A percentile compares a stretch with the other conserved stretches of the same genome.
Evolutionary conservation across 208 protist species (phyloP).

Genomic region (Trypanosoma avium): DNA sequence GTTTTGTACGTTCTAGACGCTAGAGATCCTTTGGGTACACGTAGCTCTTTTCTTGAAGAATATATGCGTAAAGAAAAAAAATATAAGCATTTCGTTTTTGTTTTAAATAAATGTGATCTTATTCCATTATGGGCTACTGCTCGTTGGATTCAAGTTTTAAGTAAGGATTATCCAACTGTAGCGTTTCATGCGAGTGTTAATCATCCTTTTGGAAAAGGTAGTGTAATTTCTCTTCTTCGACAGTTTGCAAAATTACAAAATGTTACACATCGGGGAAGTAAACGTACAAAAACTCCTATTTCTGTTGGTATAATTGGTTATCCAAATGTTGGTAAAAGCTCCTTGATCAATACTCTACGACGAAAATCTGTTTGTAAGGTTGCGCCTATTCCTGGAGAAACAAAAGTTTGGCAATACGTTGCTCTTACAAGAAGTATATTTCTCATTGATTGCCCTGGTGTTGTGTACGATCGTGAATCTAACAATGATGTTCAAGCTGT

Average conservation of each 20-base stretch:
- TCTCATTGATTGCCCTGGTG: slow-evolving; percentile 99
- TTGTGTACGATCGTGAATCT: slow-evolving; percentile 93
- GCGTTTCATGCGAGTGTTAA: slow-evolving; percentile 99
- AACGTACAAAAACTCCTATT: slow-evolving; percentile 87
- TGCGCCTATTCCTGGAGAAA: slow-evolving; percentile 99
- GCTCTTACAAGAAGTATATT: slow-evolving; percentile 98
- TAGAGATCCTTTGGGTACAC: slow-evolving; percentile 98
- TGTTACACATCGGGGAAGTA: slow-evolving; percentile 83
- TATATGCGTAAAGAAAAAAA: slow-evolving; percentile 94
- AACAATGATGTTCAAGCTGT: slow-evolving; percentile 98
- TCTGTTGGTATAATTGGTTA: slow-evolving; percentile 97
- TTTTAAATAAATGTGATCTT: slow-evolving; percentile 99
- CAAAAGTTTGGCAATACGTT: slow-evolving; percentile 99
- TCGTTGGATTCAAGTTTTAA: slow-evolving; percentile 97
- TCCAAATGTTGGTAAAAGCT: slow-evolving; percentile 99
- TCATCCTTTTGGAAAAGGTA: slow-evolving; percentile 99
- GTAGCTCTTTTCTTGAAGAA: slow-evolving; percentile 93
- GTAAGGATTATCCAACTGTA: slow-evolving; percentile 98
- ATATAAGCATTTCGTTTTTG: slow-evolving; percentile 99
- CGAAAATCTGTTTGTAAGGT: slow-evolving; percentile 98
- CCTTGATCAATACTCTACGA: slow-evolving; percentile 99
- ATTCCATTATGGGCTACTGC: slow-evolving; percentile 98
- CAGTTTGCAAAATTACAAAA: slow-evolving; percentile 95
- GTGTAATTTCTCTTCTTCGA: slow-evolving; percentile 98
- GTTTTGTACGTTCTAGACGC: slow-evolving; percentile 98